Conservation (phyloP, 805 yeast genomes). For the Myxozyma neglecta region DNA sequence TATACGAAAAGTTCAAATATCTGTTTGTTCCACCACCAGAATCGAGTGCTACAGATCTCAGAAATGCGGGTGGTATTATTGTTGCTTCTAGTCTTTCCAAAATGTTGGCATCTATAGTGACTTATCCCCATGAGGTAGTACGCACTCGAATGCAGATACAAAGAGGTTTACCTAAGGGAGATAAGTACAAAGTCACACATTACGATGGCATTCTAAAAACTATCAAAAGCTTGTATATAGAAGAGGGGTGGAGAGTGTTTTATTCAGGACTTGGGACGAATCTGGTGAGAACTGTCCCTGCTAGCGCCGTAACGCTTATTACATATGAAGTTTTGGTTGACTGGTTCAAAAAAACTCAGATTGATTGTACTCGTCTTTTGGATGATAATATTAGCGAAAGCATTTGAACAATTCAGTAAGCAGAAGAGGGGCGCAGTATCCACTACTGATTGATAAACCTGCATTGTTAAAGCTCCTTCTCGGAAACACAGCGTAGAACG, state of each 20-base stretch:
- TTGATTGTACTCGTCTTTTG: too few relatives aligned
- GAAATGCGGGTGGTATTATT: constrained; percentile 47
- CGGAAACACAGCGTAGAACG: too few relatives aligned
- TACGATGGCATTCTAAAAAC: constrained; percentile 43
- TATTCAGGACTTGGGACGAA: constrained; percentile 88
- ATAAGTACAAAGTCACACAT: constrained; percentile 13
- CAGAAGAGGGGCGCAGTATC: too few relatives aligned
- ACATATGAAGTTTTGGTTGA: constrained; percentile 62
- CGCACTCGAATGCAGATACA: constrained; percentile 83
- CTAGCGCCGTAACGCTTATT: constrained; percentile 88
- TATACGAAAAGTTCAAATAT: constrained; percentile 76
- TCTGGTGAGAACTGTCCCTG: constrained; percentile 86
- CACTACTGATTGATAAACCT: too few relatives aligned
- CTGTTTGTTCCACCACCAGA: constrained; percentile 44
- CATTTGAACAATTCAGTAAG: too few relatives aligned
- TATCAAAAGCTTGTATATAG: constrained; percentile 48
- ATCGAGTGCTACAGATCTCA: constrained; percentile 26
- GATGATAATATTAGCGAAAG: too few relatives aligned
- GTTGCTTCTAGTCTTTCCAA: constrained; percentile 77
- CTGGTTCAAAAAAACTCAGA: not conserved
- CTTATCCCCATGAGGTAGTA: constrained; percentile 91
- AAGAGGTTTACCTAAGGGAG: constrained; percentile 17
- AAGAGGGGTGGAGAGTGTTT: constrained; percentile 78
- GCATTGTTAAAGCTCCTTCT: too few relatives aligned
- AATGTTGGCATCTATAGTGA: constrained; percentile 81